Base-by-base conservation (phyloP, 2,329 filamentous ascomycete genomes). In the Fusarium miscanthi region DNA sequence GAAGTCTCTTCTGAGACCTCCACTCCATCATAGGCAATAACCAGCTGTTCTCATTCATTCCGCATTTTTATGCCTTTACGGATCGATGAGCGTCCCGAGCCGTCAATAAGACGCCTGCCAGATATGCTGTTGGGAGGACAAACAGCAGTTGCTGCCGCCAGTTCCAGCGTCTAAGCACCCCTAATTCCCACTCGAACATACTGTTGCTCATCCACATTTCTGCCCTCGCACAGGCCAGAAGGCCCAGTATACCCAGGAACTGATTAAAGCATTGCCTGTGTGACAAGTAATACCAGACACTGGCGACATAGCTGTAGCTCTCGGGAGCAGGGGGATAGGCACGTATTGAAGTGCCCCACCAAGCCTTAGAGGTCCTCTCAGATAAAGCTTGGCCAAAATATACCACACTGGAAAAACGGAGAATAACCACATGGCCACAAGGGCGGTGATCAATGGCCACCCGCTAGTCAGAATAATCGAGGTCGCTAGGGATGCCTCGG, bases 241-340 rank as follows among this genome's bases (percentile, higher is more conserved):
- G 30, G 12, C 30, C 23, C 5, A 42, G 35, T 21, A 41, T 27
- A 9, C 56, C 45, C 14, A 52, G 33, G 31, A 38, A 63, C 45
- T 61, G 56, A n/a, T 51, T 63, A 2, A 61, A 61, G 8, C 61
- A 63, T 51, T 63, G 56, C 31, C 38, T 61, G 12, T 63, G 56
- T 16, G 61, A 21, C n/a, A 61, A 30, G 21, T 63, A 48, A 54
- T 63, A 63, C 62, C 58, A 65, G 48, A 12, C 6, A 31, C 6
- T 31, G 23, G 30, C 14, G 41, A 16, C 23, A 41, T 54, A 65
- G 21, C 35, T 21, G 27, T n/a, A 65, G 41, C 16, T 25, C 25
- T 35, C 23, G 2, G 62, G 62, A 3, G 58, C 62, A 25, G 46
- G 46, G 37, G 27, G 35, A n/a, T 37, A 38, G 25, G 37, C n/a